Base-by-base conservation (phyloP, 1,284 basidiomycete species). In the Omphalotus olearius region DNA sequence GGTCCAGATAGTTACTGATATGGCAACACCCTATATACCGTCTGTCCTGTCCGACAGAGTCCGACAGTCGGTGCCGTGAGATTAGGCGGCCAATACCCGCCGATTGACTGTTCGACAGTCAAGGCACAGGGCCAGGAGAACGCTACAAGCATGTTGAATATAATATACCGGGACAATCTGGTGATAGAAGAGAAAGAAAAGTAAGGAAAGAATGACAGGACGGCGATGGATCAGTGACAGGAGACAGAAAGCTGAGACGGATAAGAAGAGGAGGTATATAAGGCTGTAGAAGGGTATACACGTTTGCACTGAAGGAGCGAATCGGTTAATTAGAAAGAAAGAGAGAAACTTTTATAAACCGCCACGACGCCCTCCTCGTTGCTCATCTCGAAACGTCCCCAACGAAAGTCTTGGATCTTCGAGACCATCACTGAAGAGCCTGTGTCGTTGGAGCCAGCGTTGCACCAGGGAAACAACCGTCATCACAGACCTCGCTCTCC, bases 401-500 rank as follows among this genome's bases (percentile, higher is more conserved):
- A 64, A 43, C 66, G 66, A 41, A 66, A 66, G 45, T 68, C 70
- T 18, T 71, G 69, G 72, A 66, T 73, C 59, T 76, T 74, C 62
- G 74, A 76, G 62, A 71, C 78, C 54, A 82, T 82, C 62, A 64
- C 66, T 60, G 79, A 82, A 62, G 75, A 78, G 62, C 72, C 71
- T 45, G 63, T 64, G 17, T 58, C 58, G 52, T 61, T 61, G 59
- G 60, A 64, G 48, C 45, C 46, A 23, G 54, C n/a, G n/a, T n/a
- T 53, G 51, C 54, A 55, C 54, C 52, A 44, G 43, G 45, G 17
- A 59, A 67, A 69, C 62, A 69, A 74, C 71, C 79, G 82, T 70
- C 82, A 83, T 72, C 82, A 83, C 68, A 76, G 70, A 60, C 75
- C 76, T 51, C 73, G 75, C 55, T 60, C 69, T 20, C 67, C 70